A percentile compares a stretch with the other conserved stretches of the same genome.
Conservation (phyloP, 805 yeast genomes). For the Candida silvatica region DNA sequence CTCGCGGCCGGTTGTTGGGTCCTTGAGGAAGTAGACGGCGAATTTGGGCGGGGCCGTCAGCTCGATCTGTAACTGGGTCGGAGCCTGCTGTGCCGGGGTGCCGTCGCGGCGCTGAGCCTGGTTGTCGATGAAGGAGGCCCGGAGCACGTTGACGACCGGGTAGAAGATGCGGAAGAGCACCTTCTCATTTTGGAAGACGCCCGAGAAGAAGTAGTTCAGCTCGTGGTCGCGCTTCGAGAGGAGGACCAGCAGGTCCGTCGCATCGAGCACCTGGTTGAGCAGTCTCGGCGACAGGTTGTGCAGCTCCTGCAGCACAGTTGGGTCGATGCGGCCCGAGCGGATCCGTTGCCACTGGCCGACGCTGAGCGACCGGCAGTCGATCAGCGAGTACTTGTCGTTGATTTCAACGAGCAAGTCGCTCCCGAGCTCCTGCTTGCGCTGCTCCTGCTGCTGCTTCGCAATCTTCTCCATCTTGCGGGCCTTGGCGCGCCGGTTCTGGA, state of each 20-base stretch:
- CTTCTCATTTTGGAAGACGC: conserved; percentile 57
- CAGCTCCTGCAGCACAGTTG: conserved; percentile 32
- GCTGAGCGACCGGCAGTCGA: conserved; percentile 58
- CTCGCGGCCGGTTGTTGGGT: conserved; percentile 33
- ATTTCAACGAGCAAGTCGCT: conserved; percentile 40
- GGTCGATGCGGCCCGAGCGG: conserved; percentile 48
- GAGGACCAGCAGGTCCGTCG: conserved; percentile 64
- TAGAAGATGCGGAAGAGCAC: conserved; percentile 67
- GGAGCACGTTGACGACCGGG: conserved; percentile 51
- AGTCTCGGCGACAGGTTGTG: conserved; percentile 62
- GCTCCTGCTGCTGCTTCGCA: conserved; percentile 20
- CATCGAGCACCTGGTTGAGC: conserved; percentile 52
- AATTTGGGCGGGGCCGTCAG: conserved; percentile 57
- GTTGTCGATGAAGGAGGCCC: conserved; percentile 48
- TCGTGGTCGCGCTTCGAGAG: conserved; percentile 64
- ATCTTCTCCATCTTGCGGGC: conserved; percentile 53
- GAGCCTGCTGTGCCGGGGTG: conserved; percentile 7
- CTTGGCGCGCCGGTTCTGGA: conserved; percentile 81
- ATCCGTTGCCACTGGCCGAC: conserved; percentile 81
- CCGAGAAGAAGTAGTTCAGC: conserved; percentile 71
- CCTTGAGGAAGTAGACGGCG: conserved; percentile 64
- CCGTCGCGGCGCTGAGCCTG: conserved; percentile 21
- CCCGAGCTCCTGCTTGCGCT: conserved; percentile 9
- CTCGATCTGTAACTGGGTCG: conserved; percentile 23
- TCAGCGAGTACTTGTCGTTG: conserved; percentile 57